These are phyloP conservation scores for Diplosphaera chodatii DNA, from an alignment of 139 green algal species.

Conservation along the genomic window DNA sequence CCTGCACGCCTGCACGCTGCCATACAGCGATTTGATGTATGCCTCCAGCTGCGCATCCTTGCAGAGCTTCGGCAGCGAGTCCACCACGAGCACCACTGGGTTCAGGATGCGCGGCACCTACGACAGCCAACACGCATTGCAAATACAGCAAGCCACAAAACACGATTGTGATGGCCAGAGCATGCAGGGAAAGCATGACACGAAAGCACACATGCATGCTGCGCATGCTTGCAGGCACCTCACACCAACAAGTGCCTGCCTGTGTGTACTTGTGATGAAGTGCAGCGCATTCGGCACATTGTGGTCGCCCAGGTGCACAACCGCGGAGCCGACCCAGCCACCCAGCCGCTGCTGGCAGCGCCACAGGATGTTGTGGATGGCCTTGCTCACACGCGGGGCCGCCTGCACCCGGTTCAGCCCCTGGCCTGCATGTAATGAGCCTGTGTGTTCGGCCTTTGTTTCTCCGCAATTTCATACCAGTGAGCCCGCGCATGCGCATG, in stretches of 20 bases:
- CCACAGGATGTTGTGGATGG: slow-evolving; percentile 67
- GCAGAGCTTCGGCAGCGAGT: slow-evolving; percentile 70
- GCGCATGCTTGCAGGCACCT: too few species aligned
- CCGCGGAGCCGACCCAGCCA: slow-evolving; percentile 82
- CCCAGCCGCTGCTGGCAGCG: slow-evolving; percentile 76
- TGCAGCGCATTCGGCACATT: slow-evolving; percentile 92
- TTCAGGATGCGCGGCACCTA: slow-evolving; percentile 90
- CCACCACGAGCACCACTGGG: slow-evolving; percentile 79
- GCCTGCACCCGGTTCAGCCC: slow-evolving; percentile 91
- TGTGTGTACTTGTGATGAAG: slow-evolving; percentile 98
- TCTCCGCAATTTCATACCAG: too few species aligned
- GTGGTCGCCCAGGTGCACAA: slow-evolving; percentile 94
- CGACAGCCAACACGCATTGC: too few species aligned
- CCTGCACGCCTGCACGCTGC: slow-evolving; percentile 55
- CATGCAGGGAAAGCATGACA: neutral
- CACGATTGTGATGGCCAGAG: neutral
- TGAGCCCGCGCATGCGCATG: too few species aligned
- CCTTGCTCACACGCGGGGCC: slow-evolving; percentile 50
- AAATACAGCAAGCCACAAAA: too few species aligned
- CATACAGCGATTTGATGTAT: slow-evolving; percentile 53
- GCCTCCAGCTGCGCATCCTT: slow-evolving; percentile 26
- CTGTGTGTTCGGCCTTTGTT: too few species aligned
- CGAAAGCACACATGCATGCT: neutral
- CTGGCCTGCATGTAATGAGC: too few species aligned
- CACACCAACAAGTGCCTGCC: too few species aligned